Base-by-base conservation (phyloP, 345 rosid genomes). In the Eutrema japonicum region DNA sequence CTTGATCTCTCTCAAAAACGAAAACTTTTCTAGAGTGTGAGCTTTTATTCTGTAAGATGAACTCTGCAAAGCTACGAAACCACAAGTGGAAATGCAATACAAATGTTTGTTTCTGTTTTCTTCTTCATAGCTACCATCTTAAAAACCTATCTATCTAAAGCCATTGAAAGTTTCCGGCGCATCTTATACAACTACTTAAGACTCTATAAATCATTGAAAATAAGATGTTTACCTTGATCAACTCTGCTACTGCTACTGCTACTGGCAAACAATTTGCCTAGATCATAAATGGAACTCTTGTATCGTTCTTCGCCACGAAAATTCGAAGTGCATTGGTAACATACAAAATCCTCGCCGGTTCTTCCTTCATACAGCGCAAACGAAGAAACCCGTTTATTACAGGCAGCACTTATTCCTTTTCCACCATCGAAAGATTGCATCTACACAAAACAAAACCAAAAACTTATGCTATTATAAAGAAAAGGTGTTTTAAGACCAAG, bases 281-380 rank as follows among this genome's bases (percentile, higher is more conserved):
- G 64, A 43, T 70, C 73, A 12, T 27, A 66, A 27, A 87, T 69
- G 18, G 73, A 79, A 70, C 82, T 87, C 56, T 82, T 81, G 77
- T 85, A 85, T 72, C 49, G 71, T 56, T 75, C 81, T 73, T 85
- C 81, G 3, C 46, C 70, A 3, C n/a, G 54, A 83, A 85, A 92
- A 78, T 74, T 82, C 37, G 79, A 68, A 58, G 93, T 85, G 61
- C 30, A 74, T 76, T 87, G 92, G 75, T 89, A 92, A 68, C 93
- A 87, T 29, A 51, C 45, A 37, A 87, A 83, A 58, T 68, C 81
- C 26, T 62, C 52, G 30, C 80, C 83, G 61, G 65, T 79, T 70
- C 66, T 66, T 50, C 82, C 85, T 64, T 84, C 71, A 60, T 81
- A 95, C 50, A 92, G 51, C 29, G 90, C 89, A 83, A 88, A 95